phyloP scores from a whole-genome alignment of 2,329 filamentous ascomycete species.

The Penicillium sp. region DNA sequence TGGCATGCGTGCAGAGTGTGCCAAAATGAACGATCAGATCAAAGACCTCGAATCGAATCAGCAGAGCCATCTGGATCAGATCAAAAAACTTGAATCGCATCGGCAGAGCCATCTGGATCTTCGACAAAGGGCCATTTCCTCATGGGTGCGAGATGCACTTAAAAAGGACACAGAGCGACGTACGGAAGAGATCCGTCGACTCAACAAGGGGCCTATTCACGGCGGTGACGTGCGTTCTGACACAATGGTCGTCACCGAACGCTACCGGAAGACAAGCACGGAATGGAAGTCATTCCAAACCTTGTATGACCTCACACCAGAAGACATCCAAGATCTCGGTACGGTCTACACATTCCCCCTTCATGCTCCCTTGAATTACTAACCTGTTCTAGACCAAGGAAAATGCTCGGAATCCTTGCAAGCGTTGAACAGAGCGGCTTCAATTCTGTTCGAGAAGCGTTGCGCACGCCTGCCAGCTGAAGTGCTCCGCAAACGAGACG shows the following conservation, averaged over 20 bases:
- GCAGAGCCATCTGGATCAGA: slow-evolving; percentile 6
- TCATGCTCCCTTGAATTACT: slow-evolving; percentile 1
- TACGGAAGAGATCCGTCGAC: slow-evolving; percentile 3
- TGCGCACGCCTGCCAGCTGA: slow-evolving; percentile 1
- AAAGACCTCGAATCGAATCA: slow-evolving; percentile 4
- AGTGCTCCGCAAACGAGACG: slow-evolving; percentile 2
- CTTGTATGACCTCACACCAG: slow-evolving; percentile 6
- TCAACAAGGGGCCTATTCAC: slow-evolving; percentile 4
- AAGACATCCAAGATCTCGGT: slow-evolving; percentile 5
- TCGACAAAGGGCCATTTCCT: slow-evolving; percentile 5
- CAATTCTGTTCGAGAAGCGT: slow-evolving; percentile 1
- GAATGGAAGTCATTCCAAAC: slow-evolving; percentile 4
- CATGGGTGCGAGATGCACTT: slow-evolving; percentile 5
- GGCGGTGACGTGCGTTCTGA: slow-evolving; percentile 5
- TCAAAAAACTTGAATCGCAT: slow-evolving; percentile 4
- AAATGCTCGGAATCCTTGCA: slow-evolving; percentile 2
- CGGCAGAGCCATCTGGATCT: slow-evolving; percentile 8
- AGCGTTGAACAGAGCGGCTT: slow-evolving; percentile 5
- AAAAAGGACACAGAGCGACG: slow-evolving; percentile 4
- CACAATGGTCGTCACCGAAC: slow-evolving; percentile 4
- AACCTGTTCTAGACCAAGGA: slow-evolving; percentile 1
- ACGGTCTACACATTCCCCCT: slow-evolving; percentile 3
- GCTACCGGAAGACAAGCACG: slow-evolving; percentile 3
- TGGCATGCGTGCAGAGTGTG: not conserved
- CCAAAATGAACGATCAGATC: not conserved